These are phyloP conservation scores for Bimuria novae-zelandiae DNA, from an alignment of 2,329 filamentous ascomycete species.

Conservation along the genomic window DNA sequence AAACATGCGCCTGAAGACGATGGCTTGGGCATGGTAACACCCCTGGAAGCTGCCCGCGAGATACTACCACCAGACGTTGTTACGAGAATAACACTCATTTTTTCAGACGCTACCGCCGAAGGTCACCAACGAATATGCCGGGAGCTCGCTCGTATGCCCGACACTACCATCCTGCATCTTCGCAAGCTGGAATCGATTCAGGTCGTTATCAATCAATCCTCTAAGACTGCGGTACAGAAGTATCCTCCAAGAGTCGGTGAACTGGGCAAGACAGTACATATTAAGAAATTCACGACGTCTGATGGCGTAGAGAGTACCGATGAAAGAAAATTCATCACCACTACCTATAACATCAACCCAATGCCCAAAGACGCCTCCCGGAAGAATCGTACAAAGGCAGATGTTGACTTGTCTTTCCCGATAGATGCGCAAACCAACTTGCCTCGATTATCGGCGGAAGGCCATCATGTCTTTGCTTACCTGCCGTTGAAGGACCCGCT, in stretches of 20 bases:
- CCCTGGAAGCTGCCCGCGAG: constrained; percentile 34
- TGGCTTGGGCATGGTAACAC: constrained; percentile 59
- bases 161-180: constrained; percentile 20
- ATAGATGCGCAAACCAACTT: constrained; percentile 10
- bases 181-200: constrained; percentile 13
- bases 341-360: no score
- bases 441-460: constrained; percentile 21
- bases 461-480: constrained; percentile 25
- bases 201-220: no score
- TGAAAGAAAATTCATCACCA: no score
- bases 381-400: constrained; percentile 1
- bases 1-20: constrained; percentile 44
- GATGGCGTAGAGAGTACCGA: no score
- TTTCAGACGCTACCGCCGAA: constrained; percentile 10
- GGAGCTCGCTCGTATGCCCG: constrained; percentile 15
- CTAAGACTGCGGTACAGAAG: no score
- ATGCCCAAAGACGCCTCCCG: no score
- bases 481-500: constrained; percentile 25
- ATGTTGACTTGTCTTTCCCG: constrained; percentile 29
- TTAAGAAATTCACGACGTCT: no score
- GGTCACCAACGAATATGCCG: constrained; percentile 3
- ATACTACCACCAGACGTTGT: constrained; percentile 11
- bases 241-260: no score
- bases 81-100: constrained; percentile 24
- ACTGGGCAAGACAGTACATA: no score